Base-by-base conservation (phyloP, 2,329 filamentous ascomycete genomes). In the Xylaria sp. region DNA sequence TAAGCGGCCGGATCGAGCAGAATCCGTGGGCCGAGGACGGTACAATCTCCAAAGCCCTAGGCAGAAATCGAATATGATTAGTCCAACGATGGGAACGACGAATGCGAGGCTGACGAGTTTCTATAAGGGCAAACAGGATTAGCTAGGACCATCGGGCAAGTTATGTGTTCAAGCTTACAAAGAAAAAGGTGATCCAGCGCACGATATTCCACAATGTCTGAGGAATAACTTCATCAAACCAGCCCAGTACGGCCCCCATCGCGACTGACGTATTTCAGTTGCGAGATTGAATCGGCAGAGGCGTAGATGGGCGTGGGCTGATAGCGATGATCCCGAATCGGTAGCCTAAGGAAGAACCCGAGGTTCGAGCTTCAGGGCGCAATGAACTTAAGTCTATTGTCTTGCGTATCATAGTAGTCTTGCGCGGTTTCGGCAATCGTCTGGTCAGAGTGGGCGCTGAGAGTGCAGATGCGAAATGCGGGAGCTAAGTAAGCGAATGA, bases 11-110 rank as follows among this genome's bases (percentile, higher is more conserved):
- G 75, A 68, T 58, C 67, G 73, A 39, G 69, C 61, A 31, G 72
- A 65, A 15, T 76, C 72, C 46, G 60, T 69, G 48, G 62, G 71
- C 50, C 65, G 70, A 64, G 65, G 78, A 69, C 46, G 75, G 63
- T 73, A 72, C 66, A 84, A 80, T 72, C 87, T 82, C 82, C 84
- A 88, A 50, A 85, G 70, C 86, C 86, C 89, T 37, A 89, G 80
- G 31, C 79, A 76, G 58, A 89, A 75, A 74, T 89, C 87, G 72
- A 87, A 83, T 37, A 82, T 69, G 66, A 89, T 80, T 37, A 88
- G 77, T n/a, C 81, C 76, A 37, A 83, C 66, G 37, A 87, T 76
- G 1, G 87, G 87, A 0, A 85, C 67, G 51, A 84, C 79, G 52
- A 86, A 82, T 10, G 84, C 77, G 0, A 87, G 76, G 44, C 85